phyloP scores from a whole-genome alignment of 228 moss, liverwort and hornwort genomes.

The Sphagnum fallax region DNA sequence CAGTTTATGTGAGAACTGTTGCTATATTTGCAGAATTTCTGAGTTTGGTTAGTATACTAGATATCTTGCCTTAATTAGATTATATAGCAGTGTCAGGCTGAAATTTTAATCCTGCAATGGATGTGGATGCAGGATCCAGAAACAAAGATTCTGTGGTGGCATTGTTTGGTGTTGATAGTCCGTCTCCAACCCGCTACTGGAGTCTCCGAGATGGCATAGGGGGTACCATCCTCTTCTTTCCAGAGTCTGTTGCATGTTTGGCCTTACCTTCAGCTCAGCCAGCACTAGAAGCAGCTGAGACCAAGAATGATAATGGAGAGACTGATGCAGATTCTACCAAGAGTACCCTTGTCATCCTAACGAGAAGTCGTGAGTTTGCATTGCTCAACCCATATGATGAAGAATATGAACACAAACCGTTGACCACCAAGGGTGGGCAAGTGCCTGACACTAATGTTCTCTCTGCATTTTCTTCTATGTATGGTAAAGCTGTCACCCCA shows the following conservation, averaged over 20 bases:
- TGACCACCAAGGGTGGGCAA: not conserved
- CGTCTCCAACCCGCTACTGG: conserved; percentile 39
- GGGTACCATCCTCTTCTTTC: conserved; percentile 28
- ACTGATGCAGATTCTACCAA: conserved; percentile 3
- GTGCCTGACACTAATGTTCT: conserved; percentile 6
- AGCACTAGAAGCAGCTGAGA: conserved; percentile 5
- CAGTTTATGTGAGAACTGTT: too few relatives aligned
- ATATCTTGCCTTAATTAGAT: not conserved
- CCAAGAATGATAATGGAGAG: not conserved
- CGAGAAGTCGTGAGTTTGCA: conserved; percentile 31
- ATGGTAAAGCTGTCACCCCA: conserved; percentile 23
- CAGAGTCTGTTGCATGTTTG: conserved; percentile 1
- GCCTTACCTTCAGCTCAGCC: not conserved
- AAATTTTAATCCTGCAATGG: not conserved
- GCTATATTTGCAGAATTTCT: not conserved
- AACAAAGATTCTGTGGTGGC: conserved; percentile 25
- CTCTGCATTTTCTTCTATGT: conserved; percentile 42
- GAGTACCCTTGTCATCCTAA: conserved; percentile 29
- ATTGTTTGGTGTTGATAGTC: conserved; percentile 31
- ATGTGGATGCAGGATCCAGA: conserved; percentile 10
- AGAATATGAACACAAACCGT: conserved; percentile 11
- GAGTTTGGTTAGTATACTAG: not conserved
- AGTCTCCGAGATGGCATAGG: conserved; percentile 32
- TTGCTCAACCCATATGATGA: conserved; percentile 32
- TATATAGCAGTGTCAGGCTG: not conserved